A percentile compares a stretch with the other conserved stretches of the same genome.
phyloP scores from a whole-genome alignment of 1,284 basidiomycete genomes.

The Austroboletus novae-zelandiae region DNA sequence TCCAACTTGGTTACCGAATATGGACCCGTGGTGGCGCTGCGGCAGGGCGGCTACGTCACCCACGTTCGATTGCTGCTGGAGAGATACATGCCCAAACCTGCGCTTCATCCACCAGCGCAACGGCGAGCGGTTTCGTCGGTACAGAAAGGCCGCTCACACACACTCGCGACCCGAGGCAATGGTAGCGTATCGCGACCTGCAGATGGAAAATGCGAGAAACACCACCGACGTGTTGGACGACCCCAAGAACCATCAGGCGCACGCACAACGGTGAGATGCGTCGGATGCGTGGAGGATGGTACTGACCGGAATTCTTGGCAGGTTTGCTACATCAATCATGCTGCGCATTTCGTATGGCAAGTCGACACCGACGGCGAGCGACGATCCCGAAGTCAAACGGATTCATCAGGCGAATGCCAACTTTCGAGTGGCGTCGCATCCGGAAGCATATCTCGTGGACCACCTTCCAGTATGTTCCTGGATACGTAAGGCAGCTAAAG shows the following conservation, averaged over 20 bases:
- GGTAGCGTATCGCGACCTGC: slow-evolving; percentile 33
- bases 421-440: slow-evolving; percentile 49
- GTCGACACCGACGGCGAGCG: slow-evolving; percentile 43
- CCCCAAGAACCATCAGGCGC: slow-evolving; percentile 35
- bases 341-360: slow-evolving; percentile 67
- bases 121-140: slow-evolving; percentile 31
- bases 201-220: slow-evolving; percentile 35
- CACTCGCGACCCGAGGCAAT: slow-evolving; percentile 38
- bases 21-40: slow-evolving; percentile 32
- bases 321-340: slow-evolving; percentile 62
- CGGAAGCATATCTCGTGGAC: slow-evolving; percentile 60
- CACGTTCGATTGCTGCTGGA: slow-evolving; percentile 27
- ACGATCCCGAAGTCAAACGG: slow-evolving; percentile 55
- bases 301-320: slow-evolving; percentile 20
- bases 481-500: slow-evolving; percentile 15
- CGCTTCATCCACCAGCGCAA: slow-evolving; percentile 18
- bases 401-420: slow-evolving; percentile 48
- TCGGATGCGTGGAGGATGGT: not conserved
- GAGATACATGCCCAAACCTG: slow-evolving; percentile 26
- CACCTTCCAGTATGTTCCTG: slow-evolving; percentile 46
- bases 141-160: slow-evolving; percentile 34
- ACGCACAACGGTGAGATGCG: slow-evolving; percentile 28
- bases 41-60: slow-evolving; percentile 28
- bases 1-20: slow-evolving; percentile 31
- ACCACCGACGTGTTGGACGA: slow-evolving; percentile 39